Conservation (phyloP, 441 rosid species). For the Erysimum pusillum region DNA sequence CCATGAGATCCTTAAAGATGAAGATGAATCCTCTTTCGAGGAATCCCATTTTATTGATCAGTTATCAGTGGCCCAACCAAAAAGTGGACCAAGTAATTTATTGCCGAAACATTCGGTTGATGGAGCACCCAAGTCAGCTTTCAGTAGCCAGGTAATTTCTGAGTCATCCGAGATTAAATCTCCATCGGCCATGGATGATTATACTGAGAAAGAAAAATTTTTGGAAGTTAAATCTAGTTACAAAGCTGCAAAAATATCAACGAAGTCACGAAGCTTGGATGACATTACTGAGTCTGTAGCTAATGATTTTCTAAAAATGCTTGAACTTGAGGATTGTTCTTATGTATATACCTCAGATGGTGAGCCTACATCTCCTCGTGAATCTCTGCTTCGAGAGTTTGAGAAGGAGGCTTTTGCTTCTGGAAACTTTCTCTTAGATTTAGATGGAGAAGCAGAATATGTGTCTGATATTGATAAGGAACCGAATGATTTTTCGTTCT, state of each 20-base stretch:
- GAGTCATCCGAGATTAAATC: slow-evolving; percentile 58
- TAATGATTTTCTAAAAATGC: slow-evolving; percentile 79
- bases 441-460: slow-evolving; percentile 49
- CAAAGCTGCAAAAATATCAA: slow-evolving; percentile 46
- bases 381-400: slow-evolving; percentile 76
- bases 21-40: slow-evolving; percentile 45
- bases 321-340: slow-evolving; percentile 66
- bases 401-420: slow-evolving; percentile 72
- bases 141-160: slow-evolving; percentile 42
- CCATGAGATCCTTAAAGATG: slow-evolving; percentile 64
- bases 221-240: slow-evolving; percentile 55
- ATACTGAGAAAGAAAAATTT: slow-evolving; percentile 50
- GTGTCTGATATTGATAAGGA: slow-evolving; percentile 43
- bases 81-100: slow-evolving; percentile 36
- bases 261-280: slow-evolving; percentile 75
- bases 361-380: slow-evolving; percentile 91
- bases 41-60: slow-evolving; percentile 37
- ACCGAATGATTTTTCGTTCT: slow-evolving; percentile 54
- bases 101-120: slow-evolving; percentile 41
- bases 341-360: slow-evolving; percentile 58
- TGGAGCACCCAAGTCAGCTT: slow-evolving; percentile 53
- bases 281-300: slow-evolving; percentile 74
- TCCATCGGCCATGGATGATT: slow-evolving; percentile 45
- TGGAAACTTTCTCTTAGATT: slow-evolving; percentile 57
- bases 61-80: slow-evolving; percentile 37